Evolutionary conservation across 176 grass and related monocot genomes (phyloP).

Genomic region (Phyllostachys edulis): DNA sequence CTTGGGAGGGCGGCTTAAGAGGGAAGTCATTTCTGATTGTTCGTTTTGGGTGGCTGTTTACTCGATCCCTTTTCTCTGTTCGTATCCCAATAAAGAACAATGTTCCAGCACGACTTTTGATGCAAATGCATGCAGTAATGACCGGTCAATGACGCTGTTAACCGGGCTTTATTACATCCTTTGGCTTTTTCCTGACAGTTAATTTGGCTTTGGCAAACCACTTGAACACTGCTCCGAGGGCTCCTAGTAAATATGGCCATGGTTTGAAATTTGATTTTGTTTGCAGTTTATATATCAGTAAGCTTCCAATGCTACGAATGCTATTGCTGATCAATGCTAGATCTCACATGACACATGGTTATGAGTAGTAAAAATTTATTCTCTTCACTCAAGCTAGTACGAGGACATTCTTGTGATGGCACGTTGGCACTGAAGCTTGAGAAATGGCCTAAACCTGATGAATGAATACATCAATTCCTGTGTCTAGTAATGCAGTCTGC

Average conservation of each 20-base stretch:
- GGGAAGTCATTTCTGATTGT: slow-evolving; percentile 38
- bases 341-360: background rate
- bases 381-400: background rate
- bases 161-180: slow-evolving; percentile 49
- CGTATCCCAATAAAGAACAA: slow-evolving; percentile 62
- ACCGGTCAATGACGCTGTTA: slow-evolving; percentile 74
- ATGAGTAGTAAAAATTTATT: background rate
- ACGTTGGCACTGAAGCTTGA: slow-evolving; percentile 25
- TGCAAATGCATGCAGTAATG: slow-evolving; percentile 79
- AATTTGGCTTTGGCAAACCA: slow-evolving; percentile 21
- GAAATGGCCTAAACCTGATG: slow-evolving; percentile 4
- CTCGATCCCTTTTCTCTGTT: slow-evolving; percentile 38
- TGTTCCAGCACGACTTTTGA: slow-evolving; percentile 69
- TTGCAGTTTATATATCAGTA: background rate
- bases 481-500: slow-evolving; percentile 31
- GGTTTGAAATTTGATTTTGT: background rate
- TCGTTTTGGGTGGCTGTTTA: slow-evolving; percentile 32
- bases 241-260: background rate
- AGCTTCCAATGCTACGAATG: background rate
- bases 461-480: slow-evolving; percentile 21
- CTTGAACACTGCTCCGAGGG: slow-evolving; percentile 14
- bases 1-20: slow-evolving; percentile 54
- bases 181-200: slow-evolving; percentile 47
- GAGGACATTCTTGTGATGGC: background rate
- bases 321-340: background rate